Evolutionary conservation across 768 basidiomycete species (phyloP), one percentile per base, ranked within the genome.

Genomic region (Boletellus sp.): DNA sequence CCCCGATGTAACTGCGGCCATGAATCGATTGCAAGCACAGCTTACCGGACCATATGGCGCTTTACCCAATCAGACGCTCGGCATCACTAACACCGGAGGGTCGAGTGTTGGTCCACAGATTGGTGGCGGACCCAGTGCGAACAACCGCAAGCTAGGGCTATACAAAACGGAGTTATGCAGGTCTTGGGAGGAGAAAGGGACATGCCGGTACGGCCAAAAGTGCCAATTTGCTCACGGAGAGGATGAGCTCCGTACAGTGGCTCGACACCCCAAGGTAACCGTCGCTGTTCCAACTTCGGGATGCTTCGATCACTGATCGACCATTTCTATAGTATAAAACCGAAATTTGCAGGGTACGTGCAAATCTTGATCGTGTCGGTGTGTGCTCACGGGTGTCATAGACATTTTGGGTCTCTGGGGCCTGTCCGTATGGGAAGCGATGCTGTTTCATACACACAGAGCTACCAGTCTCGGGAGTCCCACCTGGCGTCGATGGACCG

Each of bases 381-480:
- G 5, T 6, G 32, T 56, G 32, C 50, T 56, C 50, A 56, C 41
- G 61, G 31, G 6, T 23, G 51, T 22, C 34, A 10, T 59, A 91
- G 85, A 94, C 91, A 8, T 94, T 94, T 75, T 94, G 91, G 89
- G 86, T 93, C 12, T 92, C 90, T 41, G 91, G 91, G 23, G 90
- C 91, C 16, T 94, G 91, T 64, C 91, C 91, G 0, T 94, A 94
- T 57, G 91, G 92, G 46, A 92, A 92, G 69, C 74, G 91, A 49
- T 94, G 91, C 69, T 94, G 91, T 72, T 94, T 94, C 78, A 93
- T 94, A 60, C 91, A 94, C 62, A 93, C 91, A 2, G 90, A 89
- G 61, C 75, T 90, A 39, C 87, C 90, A 16, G 74, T 76, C 39
- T 74, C 79, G n/a, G 84, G 80, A 23, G 72, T 74, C 17, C 72